Conservation (phyloP, 768 basidiomycete genomes). For the Albatrellus ellisii region DNA sequence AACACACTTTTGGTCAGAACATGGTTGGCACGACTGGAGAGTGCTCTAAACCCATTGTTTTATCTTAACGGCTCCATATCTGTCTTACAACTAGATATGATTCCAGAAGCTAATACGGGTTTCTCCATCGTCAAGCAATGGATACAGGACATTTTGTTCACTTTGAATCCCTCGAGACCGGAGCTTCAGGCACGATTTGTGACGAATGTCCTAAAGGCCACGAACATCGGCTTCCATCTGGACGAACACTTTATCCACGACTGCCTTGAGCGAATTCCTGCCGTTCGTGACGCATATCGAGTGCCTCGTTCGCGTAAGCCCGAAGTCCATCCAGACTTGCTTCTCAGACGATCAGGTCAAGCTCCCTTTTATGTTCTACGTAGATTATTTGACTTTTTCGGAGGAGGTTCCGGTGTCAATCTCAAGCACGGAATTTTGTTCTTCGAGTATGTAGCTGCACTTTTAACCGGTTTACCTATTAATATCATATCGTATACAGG, state of each 20-base stretch:
- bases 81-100: not conserved
- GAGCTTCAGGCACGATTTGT: not conserved
- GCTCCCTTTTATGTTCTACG: not conserved
- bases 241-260: not conserved
- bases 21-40: not conserved
- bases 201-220: not conserved
- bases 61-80: not conserved
- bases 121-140: not conserved
- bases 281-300: not conserved
- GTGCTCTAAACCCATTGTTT: not conserved
- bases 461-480: not conserved
- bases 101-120: not conserved
- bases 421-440: too few species aligned
- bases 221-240: not conserved
- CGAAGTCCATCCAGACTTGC: not conserved
- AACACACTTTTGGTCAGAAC: not conserved
- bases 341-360: not conserved
- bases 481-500: not conserved
- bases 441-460: not conserved
- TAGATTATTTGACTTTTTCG: not conserved
- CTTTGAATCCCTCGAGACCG: not conserved
- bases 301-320: not conserved
- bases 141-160: not conserved
- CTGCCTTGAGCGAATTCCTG: not conserved
- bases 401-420: too few species aligned